phyloP scores from a whole-genome alignment of 495 filamentous ascomycete species.

The Xylaria scruposa region DNA sequence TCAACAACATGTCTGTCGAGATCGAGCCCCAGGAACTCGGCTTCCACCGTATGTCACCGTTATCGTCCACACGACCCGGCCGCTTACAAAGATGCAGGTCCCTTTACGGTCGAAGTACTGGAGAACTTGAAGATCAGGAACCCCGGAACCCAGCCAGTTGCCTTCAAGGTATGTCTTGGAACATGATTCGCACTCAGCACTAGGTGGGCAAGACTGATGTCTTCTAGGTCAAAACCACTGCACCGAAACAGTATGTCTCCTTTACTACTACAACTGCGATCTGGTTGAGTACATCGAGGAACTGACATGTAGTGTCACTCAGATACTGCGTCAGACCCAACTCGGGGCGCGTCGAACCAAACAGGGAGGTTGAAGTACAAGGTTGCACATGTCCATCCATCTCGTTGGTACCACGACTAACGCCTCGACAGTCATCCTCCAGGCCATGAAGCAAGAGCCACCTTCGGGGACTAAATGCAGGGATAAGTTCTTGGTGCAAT shows the following conservation, averaged over 20 bases:
- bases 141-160: conserved; percentile 76
- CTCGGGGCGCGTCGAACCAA: conserved; percentile 90
- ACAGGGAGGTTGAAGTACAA: conserved; percentile 87
- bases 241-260: conserved; percentile 89
- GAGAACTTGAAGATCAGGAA: conserved; percentile 84
- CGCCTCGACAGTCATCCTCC: conserved; percentile 74
- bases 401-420: conserved; percentile 33
- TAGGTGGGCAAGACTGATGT: conserved; percentile 25
- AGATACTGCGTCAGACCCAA: conserved; percentile 99
- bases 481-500: conserved; percentile 98
- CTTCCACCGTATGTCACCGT: conserved; percentile 78
- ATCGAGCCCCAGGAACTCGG: conserved; percentile 89
- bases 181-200: background rate
- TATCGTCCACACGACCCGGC: conserved; percentile 12
- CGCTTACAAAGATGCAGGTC: conserved; percentile 64
- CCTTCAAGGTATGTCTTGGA: conserved; percentile 82
- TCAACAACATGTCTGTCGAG: conserved; percentile 83
- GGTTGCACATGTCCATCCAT: conserved; percentile 60
- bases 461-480: conserved; percentile 84
- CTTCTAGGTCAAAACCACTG: conserved; percentile 93
- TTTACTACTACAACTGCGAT: conserved; percentile 8
- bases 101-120: conserved; percentile 89
- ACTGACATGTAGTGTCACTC: conserved; percentile 26
- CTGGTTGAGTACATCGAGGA: conserved; percentile 30
- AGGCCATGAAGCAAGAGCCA: conserved; percentile 97